These are phyloP conservation scores for Fusarium albosuccineum DNA, from an alignment of 2,329 filamentous ascomycete genomes.

Conservation along the genomic window DNA sequence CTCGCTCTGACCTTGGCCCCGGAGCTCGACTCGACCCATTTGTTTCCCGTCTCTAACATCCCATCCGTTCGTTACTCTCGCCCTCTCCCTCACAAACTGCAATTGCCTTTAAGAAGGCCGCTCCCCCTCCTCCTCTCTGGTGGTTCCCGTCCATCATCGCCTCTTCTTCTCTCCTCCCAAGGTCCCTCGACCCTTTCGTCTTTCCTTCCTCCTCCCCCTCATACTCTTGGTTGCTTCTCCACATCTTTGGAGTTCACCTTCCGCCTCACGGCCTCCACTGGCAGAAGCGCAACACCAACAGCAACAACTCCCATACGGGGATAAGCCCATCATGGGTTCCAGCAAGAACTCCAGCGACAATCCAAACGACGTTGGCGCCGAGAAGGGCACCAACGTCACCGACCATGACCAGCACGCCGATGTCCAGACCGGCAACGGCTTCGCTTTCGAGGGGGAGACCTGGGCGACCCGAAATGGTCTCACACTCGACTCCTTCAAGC, in stretches of 20 bases:
- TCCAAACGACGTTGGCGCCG: conserved; percentile 39
- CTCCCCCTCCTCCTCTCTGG: conserved; percentile 16
- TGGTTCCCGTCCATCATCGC: conserved; percentile 19
- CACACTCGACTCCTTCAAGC: conserved; percentile 44
- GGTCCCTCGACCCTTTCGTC: conserved; percentile 35
- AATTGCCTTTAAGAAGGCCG: conserved; percentile 38
- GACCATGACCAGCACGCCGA: conserved; percentile 36
- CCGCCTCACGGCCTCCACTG: neutral
- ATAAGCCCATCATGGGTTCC: conserved; percentile 38
- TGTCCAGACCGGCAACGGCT: conserved; percentile 33
- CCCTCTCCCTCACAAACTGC: conserved; percentile 9
- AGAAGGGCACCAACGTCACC: conserved; percentile 39
- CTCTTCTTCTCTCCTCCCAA: conserved; percentile 28
- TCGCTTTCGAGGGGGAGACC: conserved; percentile 39
- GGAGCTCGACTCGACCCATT: conserved; percentile 11
- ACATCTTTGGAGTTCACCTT: neutral
- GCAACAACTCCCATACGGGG: conserved; percentile 11
- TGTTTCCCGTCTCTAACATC: conserved; percentile 21
- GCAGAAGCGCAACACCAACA: conserved; percentile 8
- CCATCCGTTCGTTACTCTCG: conserved; percentile 12
- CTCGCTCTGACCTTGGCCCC: conserved; percentile 22
- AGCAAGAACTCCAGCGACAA: conserved; percentile 35
- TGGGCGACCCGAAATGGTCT: conserved; percentile 44
- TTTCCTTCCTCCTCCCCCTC: conserved; percentile 22
- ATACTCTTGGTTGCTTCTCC: neutral